Conservation (phyloP, 768 basidiomycete species). For the Auricularia cornea region DNA sequence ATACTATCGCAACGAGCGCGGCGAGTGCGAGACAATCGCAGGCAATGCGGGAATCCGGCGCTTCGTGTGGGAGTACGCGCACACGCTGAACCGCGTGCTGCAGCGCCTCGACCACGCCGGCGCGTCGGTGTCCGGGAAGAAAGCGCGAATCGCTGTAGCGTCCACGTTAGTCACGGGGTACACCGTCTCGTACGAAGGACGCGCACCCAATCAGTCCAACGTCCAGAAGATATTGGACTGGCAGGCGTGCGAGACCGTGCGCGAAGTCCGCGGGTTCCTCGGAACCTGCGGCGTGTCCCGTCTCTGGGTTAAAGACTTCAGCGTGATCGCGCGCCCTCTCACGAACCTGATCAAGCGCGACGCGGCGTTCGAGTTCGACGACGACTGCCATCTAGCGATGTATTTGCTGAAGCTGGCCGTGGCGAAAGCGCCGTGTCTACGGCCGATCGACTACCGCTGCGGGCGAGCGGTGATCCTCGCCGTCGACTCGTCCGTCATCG, state of each 20-base stretch:
- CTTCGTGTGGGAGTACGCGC: too few relatives aligned
- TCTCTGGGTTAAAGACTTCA: conserved; percentile 17
- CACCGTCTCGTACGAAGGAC: conserved; percentile 28
- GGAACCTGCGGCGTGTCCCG: conserved; percentile 17
- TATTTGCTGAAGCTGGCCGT: conserved; percentile 22
- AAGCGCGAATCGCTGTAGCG: conserved; percentile 18
- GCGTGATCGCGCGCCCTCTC: conserved; percentile 11
- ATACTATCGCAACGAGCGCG: conserved; percentile 18
- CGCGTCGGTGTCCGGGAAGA: too few relatives aligned
- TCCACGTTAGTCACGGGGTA: conserved; percentile 30
- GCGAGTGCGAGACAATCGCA: conserved; percentile 27
- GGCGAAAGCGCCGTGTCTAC: conserved; percentile 18
- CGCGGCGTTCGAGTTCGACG: conserved; percentile 24
- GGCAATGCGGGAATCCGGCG: conserved; percentile 28
- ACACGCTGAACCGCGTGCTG: too few relatives aligned
- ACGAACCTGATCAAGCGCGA: conserved; percentile 14
- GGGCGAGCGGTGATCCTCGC: conserved; percentile 13
- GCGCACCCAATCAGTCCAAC: conserved; percentile 19
- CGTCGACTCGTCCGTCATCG: conserved; percentile 18
- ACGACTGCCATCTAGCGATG: conserved; percentile 19
- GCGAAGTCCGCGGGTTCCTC: conserved; percentile 19
- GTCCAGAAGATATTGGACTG: conserved; percentile 19
- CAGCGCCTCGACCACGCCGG: too few relatives aligned
- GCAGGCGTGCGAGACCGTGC: conserved; percentile 9
- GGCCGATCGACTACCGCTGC: conserved; percentile 26